These are phyloP conservation scores for Cucurbita argyrosperma DNA, from an alignment of 306 rosid genomes.

Conservation along the genomic window DNA sequence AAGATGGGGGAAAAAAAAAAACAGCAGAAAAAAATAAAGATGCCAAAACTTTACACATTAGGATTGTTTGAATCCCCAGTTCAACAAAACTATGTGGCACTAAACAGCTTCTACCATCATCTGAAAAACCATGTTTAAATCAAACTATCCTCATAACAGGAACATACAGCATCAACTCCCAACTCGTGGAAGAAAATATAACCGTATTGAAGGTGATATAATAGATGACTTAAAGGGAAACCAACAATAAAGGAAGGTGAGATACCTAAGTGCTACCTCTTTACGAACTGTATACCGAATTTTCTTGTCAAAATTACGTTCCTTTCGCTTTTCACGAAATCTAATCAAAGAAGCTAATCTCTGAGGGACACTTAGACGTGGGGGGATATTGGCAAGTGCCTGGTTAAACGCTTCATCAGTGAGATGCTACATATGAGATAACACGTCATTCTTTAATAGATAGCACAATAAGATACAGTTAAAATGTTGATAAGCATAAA, in stretches of 20 bases:
- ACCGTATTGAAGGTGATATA: not conserved
- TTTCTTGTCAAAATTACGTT: constrained; percentile 67
- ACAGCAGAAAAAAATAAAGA: not conserved
- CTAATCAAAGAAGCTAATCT: constrained; percentile 64
- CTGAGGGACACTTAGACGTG: constrained; percentile 47
- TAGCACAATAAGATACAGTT: not conserved
- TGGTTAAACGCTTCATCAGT: constrained; percentile 34
- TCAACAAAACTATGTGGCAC: not conserved
- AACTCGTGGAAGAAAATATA: not conserved
- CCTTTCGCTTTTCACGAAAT: constrained; percentile 74
- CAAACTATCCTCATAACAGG: not conserved
- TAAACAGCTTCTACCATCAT: not conserved
- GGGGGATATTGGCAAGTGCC: constrained; percentile 42
- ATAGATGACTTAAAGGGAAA: not conserved
- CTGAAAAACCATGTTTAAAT: not conserved
- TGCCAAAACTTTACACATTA: not conserved
- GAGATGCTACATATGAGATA: constrained; percentile 21
- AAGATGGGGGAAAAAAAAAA: not conserved
- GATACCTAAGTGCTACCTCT: constrained; percentile 68
- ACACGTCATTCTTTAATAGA: constrained; percentile 1
- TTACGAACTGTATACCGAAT: constrained; percentile 69
- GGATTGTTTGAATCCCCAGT: not conserved
- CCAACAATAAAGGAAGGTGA: constrained; percentile 12
- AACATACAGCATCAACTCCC: not conserved
- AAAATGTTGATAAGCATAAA: not conserved